Base-by-base conservation (phyloP, 805 yeast species). In the Phaffomyces thermotolerans region DNA sequence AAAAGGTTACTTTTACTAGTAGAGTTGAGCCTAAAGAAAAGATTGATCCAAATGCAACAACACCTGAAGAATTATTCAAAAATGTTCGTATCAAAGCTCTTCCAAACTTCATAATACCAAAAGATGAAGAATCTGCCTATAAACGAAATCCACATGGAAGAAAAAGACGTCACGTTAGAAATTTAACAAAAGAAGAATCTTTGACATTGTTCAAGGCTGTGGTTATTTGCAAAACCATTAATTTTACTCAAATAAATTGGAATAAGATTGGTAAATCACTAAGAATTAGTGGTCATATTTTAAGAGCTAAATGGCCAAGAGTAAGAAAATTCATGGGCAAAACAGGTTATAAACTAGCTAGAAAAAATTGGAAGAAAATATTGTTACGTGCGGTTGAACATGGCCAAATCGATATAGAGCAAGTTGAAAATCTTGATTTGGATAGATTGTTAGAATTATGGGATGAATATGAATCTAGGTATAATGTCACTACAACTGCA, bases 271-370 rank as follows among this genome's bases (percentile, higher is more conserved):
- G 82, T 0, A 56, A 54, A 0, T 58, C 76, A 6, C 73, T 84
- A 38, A 68, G 60, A 15, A 56, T 65, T 24, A 59, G 68, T 0
- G 64, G 73, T 2, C 75, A 70, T 8, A 65, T 70, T 10, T 62
- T 82, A 24, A 72, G 71, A 49, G 75, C 76, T 40, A 79, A 76
- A 46, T 90, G 96, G 96, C 77, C 83, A 2, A 68, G 75, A 17
- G 70, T 84, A 8, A 71, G 86, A 36, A 68, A 52, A 70, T 74
- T 47, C 72, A 76, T 81, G 33, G 93, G 93, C 0, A 61, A 64
- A 14, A 69, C 72, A 40, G 84, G 81, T 0, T 67, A 84, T 36
- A 74, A 72, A 36, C 72, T 73, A 31, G 72, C 76, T 0, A 64
- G 70, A 39, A 68, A 70, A 37, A 70, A 71, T 12, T 90, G 93